phyloP scores from a whole-genome alignment of 495 filamentous ascomycete species.

The Penicillium turbatum region DNA sequence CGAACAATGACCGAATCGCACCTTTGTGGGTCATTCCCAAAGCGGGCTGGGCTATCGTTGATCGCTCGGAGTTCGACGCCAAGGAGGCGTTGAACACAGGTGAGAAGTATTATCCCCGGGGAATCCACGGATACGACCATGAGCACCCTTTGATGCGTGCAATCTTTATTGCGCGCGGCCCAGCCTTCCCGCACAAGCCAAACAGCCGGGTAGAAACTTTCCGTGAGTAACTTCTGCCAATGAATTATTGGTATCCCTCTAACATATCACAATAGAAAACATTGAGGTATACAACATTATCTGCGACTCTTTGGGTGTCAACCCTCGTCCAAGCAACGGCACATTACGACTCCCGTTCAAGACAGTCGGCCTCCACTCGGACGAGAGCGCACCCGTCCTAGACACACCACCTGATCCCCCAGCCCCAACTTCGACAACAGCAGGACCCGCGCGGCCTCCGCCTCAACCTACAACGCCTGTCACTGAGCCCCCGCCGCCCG shows the following conservation, averaged over 20 bases:
- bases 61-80: slow-evolving; percentile 70
- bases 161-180: slow-evolving; percentile 83
- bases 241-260: neutral
- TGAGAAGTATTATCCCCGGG: slow-evolving; percentile 66
- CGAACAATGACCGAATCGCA: slow-evolving; percentile 78
- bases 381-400: slow-evolving; percentile 33
- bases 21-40: slow-evolving; percentile 91
- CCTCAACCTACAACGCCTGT: slow-evolving; percentile 16
- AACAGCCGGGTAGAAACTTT: slow-evolving; percentile 79
- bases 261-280: slow-evolving; percentile 58
- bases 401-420: slow-evolving; percentile 41
- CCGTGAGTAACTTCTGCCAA: slow-evolving; percentile 53
- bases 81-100: slow-evolving; percentile 55
- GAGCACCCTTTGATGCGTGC: slow-evolving; percentile 88
- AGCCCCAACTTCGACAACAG: slow-evolving; percentile 8
- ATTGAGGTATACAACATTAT: slow-evolving; percentile 93
- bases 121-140: slow-evolving; percentile 88
- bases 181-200: slow-evolving; percentile 78
- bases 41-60: slow-evolving; percentile 83
- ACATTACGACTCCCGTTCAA: slow-evolving; percentile 75
- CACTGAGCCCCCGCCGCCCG: slow-evolving; percentile 14
- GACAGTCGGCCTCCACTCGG: slow-evolving; percentile 63
- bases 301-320: slow-evolving; percentile 74
- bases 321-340: slow-evolving; percentile 74
- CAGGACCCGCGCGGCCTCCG: neutral